These are phyloP conservation scores for Giardia muris DNA, from an alignment of 208 protist genomes.

Conservation along the genomic window DNA sequence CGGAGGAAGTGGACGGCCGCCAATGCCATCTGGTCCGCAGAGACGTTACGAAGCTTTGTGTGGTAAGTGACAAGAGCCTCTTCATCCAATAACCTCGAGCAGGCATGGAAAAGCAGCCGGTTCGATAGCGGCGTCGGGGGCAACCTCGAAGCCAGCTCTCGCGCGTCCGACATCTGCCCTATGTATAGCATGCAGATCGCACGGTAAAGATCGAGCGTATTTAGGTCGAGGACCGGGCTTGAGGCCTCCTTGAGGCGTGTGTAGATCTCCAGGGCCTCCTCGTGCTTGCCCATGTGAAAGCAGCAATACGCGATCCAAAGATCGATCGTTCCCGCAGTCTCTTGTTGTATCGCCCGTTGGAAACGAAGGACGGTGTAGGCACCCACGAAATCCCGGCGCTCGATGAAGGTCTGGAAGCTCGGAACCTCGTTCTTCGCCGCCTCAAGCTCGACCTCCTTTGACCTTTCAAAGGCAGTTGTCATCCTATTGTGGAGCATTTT, in stretches of 20 bases:
- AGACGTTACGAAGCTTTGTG: not conserved
- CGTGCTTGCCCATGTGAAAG: not conserved
- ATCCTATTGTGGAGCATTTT: not conserved
- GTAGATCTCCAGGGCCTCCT: slow-evolving; percentile 11
- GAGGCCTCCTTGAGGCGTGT: not conserved
- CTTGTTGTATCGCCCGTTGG: not conserved
- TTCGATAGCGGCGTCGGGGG: not conserved
- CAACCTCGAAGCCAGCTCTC: slow-evolving; percentile 6
- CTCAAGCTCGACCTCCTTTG: not conserved
- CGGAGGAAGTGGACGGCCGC: slow-evolving; percentile 15
- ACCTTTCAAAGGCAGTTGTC: slow-evolving; percentile 20
- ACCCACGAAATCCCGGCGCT: slow-evolving; percentile 7
- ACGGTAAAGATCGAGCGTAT: not conserved
- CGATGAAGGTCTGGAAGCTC: not conserved
- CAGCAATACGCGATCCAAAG: slow-evolving; percentile 22
- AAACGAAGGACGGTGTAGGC: slow-evolving; percentile 8
- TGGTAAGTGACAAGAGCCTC: slow-evolving; percentile 10
- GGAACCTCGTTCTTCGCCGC: slow-evolving; percentile 5
- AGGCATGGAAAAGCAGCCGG: slow-evolving; percentile 5
- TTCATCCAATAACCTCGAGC: slow-evolving; percentile 16
- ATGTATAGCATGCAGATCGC: slow-evolving; percentile 22
- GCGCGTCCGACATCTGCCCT: slow-evolving; percentile 12
- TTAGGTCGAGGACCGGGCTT: not conserved
- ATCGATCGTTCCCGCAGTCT: not conserved
- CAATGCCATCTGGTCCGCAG: slow-evolving; percentile 24